These are phyloP conservation scores for Dissophora ornata DNA, from an alignment of 192 early-diverging fungal species.

Conservation along the genomic window DNA sequence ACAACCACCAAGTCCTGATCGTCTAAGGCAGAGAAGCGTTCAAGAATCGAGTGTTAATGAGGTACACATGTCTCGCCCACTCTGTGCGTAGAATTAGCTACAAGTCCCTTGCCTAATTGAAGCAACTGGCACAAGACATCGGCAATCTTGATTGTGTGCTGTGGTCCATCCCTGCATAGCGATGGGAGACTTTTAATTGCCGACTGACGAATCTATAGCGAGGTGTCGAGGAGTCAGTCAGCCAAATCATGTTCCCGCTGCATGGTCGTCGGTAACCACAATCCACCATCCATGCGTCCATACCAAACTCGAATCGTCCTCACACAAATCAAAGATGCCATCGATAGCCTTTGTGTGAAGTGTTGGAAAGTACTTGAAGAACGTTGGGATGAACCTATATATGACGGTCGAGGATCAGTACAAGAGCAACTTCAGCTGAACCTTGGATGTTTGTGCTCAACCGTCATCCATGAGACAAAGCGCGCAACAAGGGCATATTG, in stretches of 20 bases:
- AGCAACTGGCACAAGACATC: constrained; percentile 54
- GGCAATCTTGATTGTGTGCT: constrained; percentile 52
- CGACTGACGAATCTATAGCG: constrained; percentile 31
- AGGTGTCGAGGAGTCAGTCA: not conserved
- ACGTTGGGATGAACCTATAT: constrained; percentile 44
- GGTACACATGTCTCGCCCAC: too few species aligned
- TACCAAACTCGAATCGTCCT: constrained; percentile 46
- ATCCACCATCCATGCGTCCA: not conserved
- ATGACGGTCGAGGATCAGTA: too few species aligned
- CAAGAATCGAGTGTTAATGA: too few species aligned
- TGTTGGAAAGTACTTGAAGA: constrained; percentile 50
- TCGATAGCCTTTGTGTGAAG: constrained; percentile 51
- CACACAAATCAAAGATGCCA: constrained; percentile 53
- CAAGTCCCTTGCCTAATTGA: constrained; percentile 38
- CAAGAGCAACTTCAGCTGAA: too few species aligned
- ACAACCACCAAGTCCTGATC: constrained; percentile 46
- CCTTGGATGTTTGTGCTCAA: too few species aligned
- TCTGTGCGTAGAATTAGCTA: too few species aligned
- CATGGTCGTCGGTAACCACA: not conserved
- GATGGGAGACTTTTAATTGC: constrained; percentile 50
- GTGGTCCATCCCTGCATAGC: constrained; percentile 41
- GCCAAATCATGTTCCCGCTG: not conserved
- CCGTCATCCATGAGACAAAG: too few species aligned
- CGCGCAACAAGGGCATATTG: too few species aligned
- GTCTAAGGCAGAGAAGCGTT: constrained; percentile 16